Base-by-base conservation (phyloP, 129 eudicot species). In the Mikania micrantha region DNA sequence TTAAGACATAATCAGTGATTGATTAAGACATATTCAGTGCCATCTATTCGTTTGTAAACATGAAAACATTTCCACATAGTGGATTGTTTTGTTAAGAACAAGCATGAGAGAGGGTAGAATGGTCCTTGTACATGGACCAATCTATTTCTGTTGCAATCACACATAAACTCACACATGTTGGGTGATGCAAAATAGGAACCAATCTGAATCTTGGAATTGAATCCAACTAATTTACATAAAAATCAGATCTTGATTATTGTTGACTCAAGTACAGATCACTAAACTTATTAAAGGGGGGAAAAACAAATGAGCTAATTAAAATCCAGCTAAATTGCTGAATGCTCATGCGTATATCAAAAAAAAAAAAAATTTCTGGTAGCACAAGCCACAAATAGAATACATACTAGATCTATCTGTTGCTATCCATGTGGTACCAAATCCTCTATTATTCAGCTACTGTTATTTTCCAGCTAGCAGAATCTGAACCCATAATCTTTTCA, bases 401-500 rank as follows among this genome's bases (percentile, higher is more conserved):
- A 64, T 62, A 62, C 39, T 31, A 49, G 21, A 74, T 12, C 49
- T 74, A 29, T 47, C 42, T 9, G 49, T 62, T 62, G 39, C 70
- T 73, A 73, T 73, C 63, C 77, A 61, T 9, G 39, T 49, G 52
- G 52, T 35, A 17, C 47, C 45, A 12, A 2, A 8, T 20, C 62
- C 53, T 39, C 67, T 57, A 42, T 74, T 44, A 66, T 74, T 74
- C 59, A 57, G 66, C 67, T 66, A 66, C 73, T 28, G 50, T 21
- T 25, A 74, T 28, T 66, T 66, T 73, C 65, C 64, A 40, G 41
- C 47, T 41, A 64, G 41, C 27, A 38, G 73, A 53, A 64, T 67
- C 77, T 21, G 77, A 56, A 57, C 78, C 77, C 17, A 79, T 35
- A 57, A 70, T 60, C 72, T 64, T 70, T 74, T 74, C 75, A 74